Percentiles rank a stretch among this genome's conserved stretches.
Conservation (phyloP, 768 basidiomycete genomes). For the Pleurotus ostreatus region DNA sequence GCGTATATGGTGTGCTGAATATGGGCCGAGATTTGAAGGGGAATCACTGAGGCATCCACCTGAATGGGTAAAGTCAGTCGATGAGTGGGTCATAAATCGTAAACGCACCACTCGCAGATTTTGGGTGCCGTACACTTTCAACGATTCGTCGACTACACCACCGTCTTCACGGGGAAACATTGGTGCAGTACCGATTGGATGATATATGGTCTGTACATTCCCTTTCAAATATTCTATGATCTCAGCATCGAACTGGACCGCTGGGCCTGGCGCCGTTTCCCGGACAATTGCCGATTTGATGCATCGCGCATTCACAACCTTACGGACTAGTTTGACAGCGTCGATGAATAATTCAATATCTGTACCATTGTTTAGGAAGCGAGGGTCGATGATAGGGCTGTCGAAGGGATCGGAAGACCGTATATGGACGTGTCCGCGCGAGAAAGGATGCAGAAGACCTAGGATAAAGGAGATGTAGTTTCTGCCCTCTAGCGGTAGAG, state of each 20-base stretch:
- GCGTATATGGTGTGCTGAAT: conserved; percentile 18
- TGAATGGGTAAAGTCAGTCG: neutral
- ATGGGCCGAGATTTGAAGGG: conserved; percentile 18
- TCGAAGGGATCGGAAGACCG: conserved; percentile 13
- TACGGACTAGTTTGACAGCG: conserved; percentile 14
- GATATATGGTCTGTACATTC: conserved; percentile 15
- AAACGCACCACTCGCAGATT: conserved; percentile 32
- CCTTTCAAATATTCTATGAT: conserved; percentile 10
- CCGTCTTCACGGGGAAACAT: conserved; percentile 22
- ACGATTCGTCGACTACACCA: conserved; percentile 22
- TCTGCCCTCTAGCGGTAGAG: conserved; percentile 14
- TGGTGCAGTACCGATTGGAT: conserved; percentile 30
- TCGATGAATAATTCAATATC: conserved; percentile 22
- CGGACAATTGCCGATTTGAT: conserved; percentile 6
- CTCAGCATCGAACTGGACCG: conserved; percentile 20
- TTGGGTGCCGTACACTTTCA: conserved; percentile 23
- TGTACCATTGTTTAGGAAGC: conserved; percentile 14
- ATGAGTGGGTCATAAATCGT: neutral
- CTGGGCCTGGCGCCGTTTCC: conserved; percentile 16
- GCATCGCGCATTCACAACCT: conserved; percentile 7
- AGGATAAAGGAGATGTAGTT: conserved; percentile 16
- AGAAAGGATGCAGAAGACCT: conserved; percentile 29
- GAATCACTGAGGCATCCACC: conserved; percentile 19
- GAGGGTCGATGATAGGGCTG: conserved; percentile 14
- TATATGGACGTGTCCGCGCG: conserved; percentile 34